Evolutionary conservation across 441 rosid species (phyloP).

Genomic region (Erodium chrysanthum): DNA sequence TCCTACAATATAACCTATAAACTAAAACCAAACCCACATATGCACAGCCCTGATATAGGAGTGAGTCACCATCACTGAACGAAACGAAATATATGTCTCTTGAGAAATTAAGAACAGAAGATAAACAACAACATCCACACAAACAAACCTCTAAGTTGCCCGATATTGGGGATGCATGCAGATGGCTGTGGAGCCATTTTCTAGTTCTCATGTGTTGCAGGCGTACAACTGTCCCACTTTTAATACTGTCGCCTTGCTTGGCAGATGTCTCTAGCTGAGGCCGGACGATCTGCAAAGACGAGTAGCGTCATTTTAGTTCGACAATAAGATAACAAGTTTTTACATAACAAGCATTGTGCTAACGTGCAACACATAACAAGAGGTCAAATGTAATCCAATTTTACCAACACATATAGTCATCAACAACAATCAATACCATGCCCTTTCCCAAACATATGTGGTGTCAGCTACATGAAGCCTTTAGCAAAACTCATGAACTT

Average conservation of each 20-base stretch:
- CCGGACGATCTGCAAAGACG: slow-evolving; percentile 51
- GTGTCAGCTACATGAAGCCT: not conserved
- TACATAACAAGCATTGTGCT: not conserved
- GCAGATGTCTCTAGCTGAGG: slow-evolving; percentile 45
- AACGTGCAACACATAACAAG: not conserved
- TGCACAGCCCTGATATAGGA: not conserved
- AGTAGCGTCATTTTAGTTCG: not conserved
- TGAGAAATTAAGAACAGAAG: not conserved
- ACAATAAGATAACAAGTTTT: not conserved
- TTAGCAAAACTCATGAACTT: not conserved
- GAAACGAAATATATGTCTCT: not conserved
- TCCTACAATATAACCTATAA: too few relatives aligned
- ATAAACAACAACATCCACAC: slow-evolving; percentile 1
- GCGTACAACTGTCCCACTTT: slow-evolving; percentile 56
- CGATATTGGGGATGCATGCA: slow-evolving; percentile 84
- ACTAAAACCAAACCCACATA: too few relatives aligned
- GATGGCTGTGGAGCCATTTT: slow-evolving; percentile 91
- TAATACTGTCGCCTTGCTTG: slow-evolving; percentile 72
- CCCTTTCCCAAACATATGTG: too few relatives aligned
- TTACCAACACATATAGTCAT: not conserved
- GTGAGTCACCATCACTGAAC: not conserved
- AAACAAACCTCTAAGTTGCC: slow-evolving; percentile 91
- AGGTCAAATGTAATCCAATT: not conserved
- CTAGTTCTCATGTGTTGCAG: slow-evolving; percentile 88
- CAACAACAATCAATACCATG: too few relatives aligned